Evolutionary conservation across 345 rosid species (phyloP).

Genomic region (Brassica rapa): DNA sequence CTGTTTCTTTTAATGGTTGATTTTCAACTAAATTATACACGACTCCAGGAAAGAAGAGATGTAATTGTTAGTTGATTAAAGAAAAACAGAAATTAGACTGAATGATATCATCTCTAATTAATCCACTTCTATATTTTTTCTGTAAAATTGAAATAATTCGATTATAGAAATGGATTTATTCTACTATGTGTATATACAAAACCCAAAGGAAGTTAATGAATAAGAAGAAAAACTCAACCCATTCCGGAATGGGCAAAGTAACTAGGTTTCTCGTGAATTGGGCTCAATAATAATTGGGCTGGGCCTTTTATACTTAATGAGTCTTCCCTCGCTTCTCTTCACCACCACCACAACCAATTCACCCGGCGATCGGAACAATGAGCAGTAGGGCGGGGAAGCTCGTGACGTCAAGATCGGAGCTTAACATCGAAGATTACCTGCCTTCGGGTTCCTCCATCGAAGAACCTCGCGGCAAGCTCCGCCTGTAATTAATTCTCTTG

Average conservation of each 20-base stretch:
- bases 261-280: not conserved
- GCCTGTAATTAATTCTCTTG: constrained; percentile 51
- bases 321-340: not conserved
- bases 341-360: not conserved
- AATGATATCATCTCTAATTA: too few relatives aligned
- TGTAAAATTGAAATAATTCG: too few relatives aligned
- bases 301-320: constrained; percentile 21
- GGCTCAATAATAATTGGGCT: not conserved
- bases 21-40: not conserved
- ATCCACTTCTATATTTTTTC: too few relatives aligned
- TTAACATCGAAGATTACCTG: constrained; percentile 94
- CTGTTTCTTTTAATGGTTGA: not conserved
- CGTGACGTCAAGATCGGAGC: constrained; percentile 66
- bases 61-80: not conserved
- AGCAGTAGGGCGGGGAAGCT: constrained; percentile 46
- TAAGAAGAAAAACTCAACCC: too few relatives aligned
- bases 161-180: too few relatives aligned
- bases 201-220: too few relatives aligned
- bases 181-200: too few relatives aligned
- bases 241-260: too few relatives aligned
- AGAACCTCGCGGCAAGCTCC: constrained; percentile 83
- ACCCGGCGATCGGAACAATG: constrained; percentile 36
- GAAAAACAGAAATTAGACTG: not conserved
- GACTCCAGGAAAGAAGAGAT: not conserved
- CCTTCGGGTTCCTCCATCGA: constrained; percentile 87